Evolutionary conservation across 768 basidiomycete species (phyloP), one percentile per base, ranked within the genome.

Genomic region (Neoboletus brunneissimus): DNA sequence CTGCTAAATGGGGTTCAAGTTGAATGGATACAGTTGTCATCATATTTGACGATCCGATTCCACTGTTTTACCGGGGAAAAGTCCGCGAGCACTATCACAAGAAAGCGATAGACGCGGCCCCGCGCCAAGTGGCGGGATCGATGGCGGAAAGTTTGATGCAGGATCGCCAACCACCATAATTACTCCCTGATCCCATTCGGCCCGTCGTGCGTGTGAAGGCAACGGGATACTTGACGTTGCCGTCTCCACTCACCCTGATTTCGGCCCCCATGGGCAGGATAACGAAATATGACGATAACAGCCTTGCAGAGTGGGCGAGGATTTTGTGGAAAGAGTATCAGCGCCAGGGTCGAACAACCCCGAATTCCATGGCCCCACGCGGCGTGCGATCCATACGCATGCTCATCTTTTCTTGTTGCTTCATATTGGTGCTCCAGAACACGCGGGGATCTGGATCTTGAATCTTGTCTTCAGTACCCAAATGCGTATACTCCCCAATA

Each of bases 31-130:
- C 31, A 16, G 10, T 15, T 42, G 11, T 37, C 48, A 34, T 53
- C 23, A 52, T 45, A 44, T 50, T 63, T 59, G 49, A 44, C 46
- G 61, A 59, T 62, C 56, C 31, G 61, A 51, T 27, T n/a, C 55
- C 48, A 32, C 2, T 13, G 9, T 15, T 5, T 37, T 11, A 7
- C 18, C n/a, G 5, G 35, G 34, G 25, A 25, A 42, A 31, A 29
- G 56, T 53, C 35, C 37, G 54, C 45, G 38, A 43, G 2, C 20
- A 18, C 2, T 8, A 27, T 29, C 20, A 0, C 6, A 38, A 32
- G 42, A 23, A 43, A 43, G 23, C 2, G 13, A 16, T 29, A 20
- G 22, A 54, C 8, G 20, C 32, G 34, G 50, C 1, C 7, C n/a
- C 4, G 38, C 34, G 50, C 51, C 47, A 53, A 52, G 43, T 41